A percentile compares a stretch with the other conserved stretches of the same genome.
These are phyloP conservation scores for Kernera saxatilis DNA, from an alignment of 345 rosid genomes.

Conservation along the genomic window DNA sequence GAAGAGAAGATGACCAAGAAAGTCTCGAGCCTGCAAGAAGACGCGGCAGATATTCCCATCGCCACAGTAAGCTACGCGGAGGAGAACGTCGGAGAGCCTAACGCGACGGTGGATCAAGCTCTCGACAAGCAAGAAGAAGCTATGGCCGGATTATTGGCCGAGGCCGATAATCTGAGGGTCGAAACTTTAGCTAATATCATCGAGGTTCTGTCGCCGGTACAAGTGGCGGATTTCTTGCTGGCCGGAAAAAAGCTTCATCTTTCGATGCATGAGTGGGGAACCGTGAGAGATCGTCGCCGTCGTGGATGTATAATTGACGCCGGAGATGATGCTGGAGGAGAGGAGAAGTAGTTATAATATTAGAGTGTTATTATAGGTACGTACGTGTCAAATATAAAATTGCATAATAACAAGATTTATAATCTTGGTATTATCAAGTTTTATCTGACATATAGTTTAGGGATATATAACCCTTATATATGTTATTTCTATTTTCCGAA, in stretches of 20 bases:
- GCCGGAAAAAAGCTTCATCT: slow-evolving; percentile 40
- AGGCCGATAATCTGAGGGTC: slow-evolving; percentile 38
- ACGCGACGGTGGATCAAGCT: slow-evolving; percentile 26
- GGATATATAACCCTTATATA: background rate
- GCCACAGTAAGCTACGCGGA: slow-evolving; percentile 13
- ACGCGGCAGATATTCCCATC: slow-evolving; percentile 43
- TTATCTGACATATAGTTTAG: background rate
- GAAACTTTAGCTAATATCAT: slow-evolving; percentile 30
- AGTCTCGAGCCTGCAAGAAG: slow-evolving; percentile 43
- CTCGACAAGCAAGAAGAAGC: slow-evolving; percentile 28
- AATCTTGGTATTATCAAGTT: slow-evolving; percentile 3
- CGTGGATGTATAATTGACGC: slow-evolving; percentile 12
- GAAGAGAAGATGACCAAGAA: slow-evolving; percentile 37
- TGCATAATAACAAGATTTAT: background rate
- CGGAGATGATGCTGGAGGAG: background rate
- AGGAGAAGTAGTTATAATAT: background rate
- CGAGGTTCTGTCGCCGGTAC: slow-evolving; percentile 23
- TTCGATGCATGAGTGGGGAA: slow-evolving; percentile 42
- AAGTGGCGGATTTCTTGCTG: slow-evolving; percentile 37
- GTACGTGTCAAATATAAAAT: background rate
- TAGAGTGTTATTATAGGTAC: slow-evolving; percentile 7
- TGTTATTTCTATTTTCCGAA: background rate
- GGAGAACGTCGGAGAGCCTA: background rate
- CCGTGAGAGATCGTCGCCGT: slow-evolving; percentile 29
- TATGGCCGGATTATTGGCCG: slow-evolving; percentile 28